Evolutionary conservation across 2,329 filamentous ascomycete species (phyloP).

Genomic region (Diaporthe ampelina): DNA sequence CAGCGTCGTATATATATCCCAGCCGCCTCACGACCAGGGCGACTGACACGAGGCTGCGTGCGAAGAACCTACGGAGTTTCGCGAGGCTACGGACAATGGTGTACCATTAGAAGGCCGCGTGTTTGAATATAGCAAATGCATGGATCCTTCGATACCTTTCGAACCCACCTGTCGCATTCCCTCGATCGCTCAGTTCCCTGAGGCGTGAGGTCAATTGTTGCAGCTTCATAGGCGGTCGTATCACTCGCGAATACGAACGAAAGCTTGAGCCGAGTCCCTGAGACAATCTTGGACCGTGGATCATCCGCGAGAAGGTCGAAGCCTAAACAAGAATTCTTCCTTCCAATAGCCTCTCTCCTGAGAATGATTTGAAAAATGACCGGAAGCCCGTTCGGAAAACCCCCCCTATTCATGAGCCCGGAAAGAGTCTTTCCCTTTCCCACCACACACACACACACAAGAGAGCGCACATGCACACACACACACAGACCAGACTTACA

Average conservation of each 20-base stretch:
- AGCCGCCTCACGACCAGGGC: neutral
- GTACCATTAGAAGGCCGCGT: neutral
- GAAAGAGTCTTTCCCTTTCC: neutral
- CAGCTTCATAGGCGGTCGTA: neutral
- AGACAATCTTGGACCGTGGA: slow-evolving; percentile 10
- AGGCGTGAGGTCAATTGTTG: neutral
- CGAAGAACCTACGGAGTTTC: neutral
- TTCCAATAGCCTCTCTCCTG: neutral
- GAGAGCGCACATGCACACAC: neutral
- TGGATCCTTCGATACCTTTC: neutral
- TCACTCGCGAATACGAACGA: neutral
- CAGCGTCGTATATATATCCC: neutral
- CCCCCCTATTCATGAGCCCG: neutral
- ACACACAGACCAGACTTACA: too few species aligned
- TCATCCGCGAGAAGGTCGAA: neutral
- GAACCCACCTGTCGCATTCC: neutral
- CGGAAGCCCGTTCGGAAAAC: neutral
- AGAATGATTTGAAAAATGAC: neutral
- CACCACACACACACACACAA: neutral
- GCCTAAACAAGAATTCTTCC: neutral
- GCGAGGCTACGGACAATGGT: neutral
- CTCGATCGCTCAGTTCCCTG: neutral
- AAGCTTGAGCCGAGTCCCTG: neutral
- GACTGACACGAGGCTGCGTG: neutral
- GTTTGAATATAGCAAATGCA: neutral